Evolutionary conservation across 164 flowering plant species (phyloP).

Genomic region (Hamamelis virginiana): DNA sequence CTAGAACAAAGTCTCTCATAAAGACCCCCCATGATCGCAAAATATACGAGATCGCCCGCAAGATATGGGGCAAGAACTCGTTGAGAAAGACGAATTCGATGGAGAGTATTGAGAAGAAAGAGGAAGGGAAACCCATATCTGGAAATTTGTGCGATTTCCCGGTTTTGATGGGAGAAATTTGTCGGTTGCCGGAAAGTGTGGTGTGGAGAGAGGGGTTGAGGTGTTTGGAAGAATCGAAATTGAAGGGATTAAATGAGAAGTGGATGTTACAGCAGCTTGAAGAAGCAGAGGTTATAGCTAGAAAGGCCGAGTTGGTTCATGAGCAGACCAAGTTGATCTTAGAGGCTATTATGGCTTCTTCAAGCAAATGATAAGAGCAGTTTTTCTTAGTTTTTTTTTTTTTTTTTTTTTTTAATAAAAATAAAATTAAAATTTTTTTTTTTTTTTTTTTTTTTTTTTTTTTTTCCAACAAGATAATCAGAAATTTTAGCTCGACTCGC

Average conservation of each 20-base stretch:
- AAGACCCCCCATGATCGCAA: constrained; percentile 17
- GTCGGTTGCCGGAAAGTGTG: not conserved
- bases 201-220: not conserved
- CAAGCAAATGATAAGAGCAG: too few species aligned
- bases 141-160: not conserved
- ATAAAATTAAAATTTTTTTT: too few species aligned
- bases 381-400: too few species aligned
- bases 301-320: constrained; percentile 5
- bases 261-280: too few species aligned
- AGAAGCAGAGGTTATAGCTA: not conserved
- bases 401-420: too few species aligned
- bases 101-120: not conserved
- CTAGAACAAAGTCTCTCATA: constrained; percentile 13
- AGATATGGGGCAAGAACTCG: constrained; percentile 15
- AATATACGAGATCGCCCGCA: constrained; percentile 7
- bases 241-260: too few species aligned
- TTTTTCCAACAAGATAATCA: too few species aligned
- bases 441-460: too few species aligned
- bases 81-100: constrained; percentile 8
- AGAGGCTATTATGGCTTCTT: too few species aligned
- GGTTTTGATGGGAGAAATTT: not conserved
- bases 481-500: too few species aligned
- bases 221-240: too few species aligned
- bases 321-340: constrained; percentile 4
- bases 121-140: too few species aligned